Evolutionary conservation across 768 basidiomycete genomes (phyloP).

Genomic region (Hemileccinum impolitum): DNA sequence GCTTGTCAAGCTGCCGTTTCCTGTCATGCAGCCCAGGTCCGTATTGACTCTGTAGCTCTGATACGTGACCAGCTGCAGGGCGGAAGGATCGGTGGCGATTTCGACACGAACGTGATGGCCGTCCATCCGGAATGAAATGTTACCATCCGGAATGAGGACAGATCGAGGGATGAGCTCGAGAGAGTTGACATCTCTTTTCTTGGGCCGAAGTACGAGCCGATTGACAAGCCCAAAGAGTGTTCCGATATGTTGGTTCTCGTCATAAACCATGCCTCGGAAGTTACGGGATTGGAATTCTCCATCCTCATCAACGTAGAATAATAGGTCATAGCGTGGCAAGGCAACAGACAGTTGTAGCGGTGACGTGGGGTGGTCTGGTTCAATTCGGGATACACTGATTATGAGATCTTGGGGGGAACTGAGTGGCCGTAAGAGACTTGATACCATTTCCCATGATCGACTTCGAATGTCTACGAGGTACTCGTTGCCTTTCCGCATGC

Average conservation of each 20-base stretch:
- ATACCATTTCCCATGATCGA: slow-evolving; percentile 21
- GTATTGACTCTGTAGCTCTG: slow-evolving; percentile 30
- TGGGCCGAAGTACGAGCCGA: slow-evolving; percentile 36
- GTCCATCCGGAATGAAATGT: slow-evolving; percentile 1
- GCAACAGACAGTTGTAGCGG: slow-evolving; percentile 21
- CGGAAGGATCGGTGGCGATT: neutral
- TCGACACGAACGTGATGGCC: slow-evolving; percentile 12
- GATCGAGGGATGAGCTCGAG: slow-evolving; percentile 1
- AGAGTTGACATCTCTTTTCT: neutral
- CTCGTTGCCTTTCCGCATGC: neutral
- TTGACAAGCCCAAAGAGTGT: slow-evolving; percentile 42
- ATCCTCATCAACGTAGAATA: slow-evolving; percentile 34
- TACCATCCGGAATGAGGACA: slow-evolving; percentile 39
- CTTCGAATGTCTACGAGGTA: slow-evolving; percentile 26
- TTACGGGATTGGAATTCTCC: slow-evolving; percentile 37
- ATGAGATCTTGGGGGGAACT: slow-evolving; percentile 13
- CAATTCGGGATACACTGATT: slow-evolving; percentile 4
- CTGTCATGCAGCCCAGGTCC: slow-evolving; percentile 27
- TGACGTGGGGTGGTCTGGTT: neutral
- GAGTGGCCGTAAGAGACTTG: slow-evolving; percentile 11
- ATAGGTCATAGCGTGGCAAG: slow-evolving; percentile 38
- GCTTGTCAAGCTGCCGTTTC: slow-evolving; percentile 20
- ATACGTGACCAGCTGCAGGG: slow-evolving; percentile 11
- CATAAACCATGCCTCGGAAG: slow-evolving; percentile 39
- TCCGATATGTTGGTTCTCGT: slow-evolving; percentile 36